Percentiles rank a stretch among this genome's conserved stretches.
Conservation (phyloP, 176 grass and related monocot genomes). For the Carex kokanica region DNA sequence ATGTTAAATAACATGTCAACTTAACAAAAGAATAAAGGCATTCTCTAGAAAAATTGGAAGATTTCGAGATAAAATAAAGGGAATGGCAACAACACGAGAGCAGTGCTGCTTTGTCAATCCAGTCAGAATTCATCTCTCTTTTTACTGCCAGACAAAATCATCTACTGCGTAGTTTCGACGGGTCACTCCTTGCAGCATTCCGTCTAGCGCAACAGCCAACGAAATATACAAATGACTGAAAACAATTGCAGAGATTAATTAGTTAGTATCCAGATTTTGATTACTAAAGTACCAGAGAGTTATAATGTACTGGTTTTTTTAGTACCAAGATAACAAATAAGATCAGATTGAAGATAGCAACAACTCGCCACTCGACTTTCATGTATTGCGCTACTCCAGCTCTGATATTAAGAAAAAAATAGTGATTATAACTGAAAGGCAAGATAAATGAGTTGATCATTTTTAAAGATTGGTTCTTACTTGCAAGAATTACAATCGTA, state of each 20-base stretch:
- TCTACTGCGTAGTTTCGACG: slow-evolving; percentile 35
- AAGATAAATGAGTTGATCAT: neutral
- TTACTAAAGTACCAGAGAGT: neutral
- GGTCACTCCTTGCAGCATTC: slow-evolving; percentile 39
- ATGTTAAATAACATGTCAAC: slow-evolving; percentile 9
- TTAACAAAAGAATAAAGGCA: neutral
- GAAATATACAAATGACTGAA: slow-evolving; percentile 62
- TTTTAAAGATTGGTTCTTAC: slow-evolving; percentile 35
- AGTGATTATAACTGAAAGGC: neutral
- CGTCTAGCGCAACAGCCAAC: slow-evolving; percentile 72
- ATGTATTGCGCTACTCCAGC: slow-evolving; percentile 98
- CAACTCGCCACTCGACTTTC: slow-evolving; percentile 83
- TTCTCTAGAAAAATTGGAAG: slow-evolving; percentile 6
- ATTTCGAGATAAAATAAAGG: neutral
- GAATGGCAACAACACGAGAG: neutral
- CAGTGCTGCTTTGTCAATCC: neutral
- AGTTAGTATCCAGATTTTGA: too few relatives aligned
- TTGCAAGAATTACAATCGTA: slow-evolving; percentile 98
- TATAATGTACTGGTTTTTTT: neutral
- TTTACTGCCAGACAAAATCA: neutral
- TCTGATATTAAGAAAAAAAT: slow-evolving; percentile 35
- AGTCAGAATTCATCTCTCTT: neutral
- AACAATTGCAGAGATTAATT: slow-evolving; percentile 7
- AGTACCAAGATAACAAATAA: slow-evolving; percentile 86
- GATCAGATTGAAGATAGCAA: slow-evolving; percentile 84